Base-by-base conservation (phyloP, 768 basidiomycete genomes). In the Kwoniella europaea region DNA sequence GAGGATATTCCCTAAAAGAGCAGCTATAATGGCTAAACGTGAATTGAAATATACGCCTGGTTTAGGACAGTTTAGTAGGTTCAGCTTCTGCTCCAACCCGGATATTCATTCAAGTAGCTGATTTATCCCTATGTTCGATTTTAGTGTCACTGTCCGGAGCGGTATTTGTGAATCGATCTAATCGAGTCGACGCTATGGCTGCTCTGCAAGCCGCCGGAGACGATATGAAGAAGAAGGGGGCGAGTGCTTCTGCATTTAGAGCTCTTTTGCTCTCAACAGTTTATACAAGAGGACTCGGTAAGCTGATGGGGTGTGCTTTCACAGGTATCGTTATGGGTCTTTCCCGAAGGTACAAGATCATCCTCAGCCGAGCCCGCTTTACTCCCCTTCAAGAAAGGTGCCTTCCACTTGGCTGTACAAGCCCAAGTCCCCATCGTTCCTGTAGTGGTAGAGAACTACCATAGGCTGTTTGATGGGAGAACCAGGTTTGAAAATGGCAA, bases 301-400 rank as follows among this genome's bases (percentile, higher is more conserved):
- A 46, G 43, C 65, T 53, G 55, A 61, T 35, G 20, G 2, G 10
- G 0, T 29, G 16, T 52, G 29, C 42, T 20, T 1, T 50, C 2
- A 46, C 84, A 88, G 71, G 86, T 91, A 22, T 93, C 93, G 16
- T 84, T 98, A 58, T 96, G 93, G 91, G 90, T 99, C 84, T 98
- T 93, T 85, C 93, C 96, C 0, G 97, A 98, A 85, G 97, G 97
- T 41, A 99, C 97, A 12, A 89, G 97, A 29, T 90, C 92, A 55
- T 88, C 88, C 68, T 87, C 87, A 22, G 86, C 90, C 71, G 84
- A 86, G 42, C 88, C 91, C 9, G 87, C 88, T 42, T 84, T 99
- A 81, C 86, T 92, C 5, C 91, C 93, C 2, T 90, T 99, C 86
- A 99, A 99, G 87, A 99, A 98, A 84, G 97, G 97, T 52, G 95